Base-by-base conservation (phyloP, 2,329 filamentous ascomycete genomes). In the Fusarium sp. region DNA sequence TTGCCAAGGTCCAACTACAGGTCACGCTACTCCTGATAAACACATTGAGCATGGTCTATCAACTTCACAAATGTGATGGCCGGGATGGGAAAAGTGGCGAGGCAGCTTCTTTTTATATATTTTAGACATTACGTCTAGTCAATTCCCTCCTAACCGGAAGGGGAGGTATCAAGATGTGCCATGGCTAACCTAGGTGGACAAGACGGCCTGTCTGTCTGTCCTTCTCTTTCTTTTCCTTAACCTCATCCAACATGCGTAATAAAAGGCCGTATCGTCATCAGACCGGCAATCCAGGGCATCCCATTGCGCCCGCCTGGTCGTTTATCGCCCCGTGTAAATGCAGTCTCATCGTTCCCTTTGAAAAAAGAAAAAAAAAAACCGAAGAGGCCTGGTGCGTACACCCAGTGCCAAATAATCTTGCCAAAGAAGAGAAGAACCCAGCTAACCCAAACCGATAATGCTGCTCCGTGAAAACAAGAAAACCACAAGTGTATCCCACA, bases 41-140 rank as follows among this genome's bases (percentile, higher is more conserved):
- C 20, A 40, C 10, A 18, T 38, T 38, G 13, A 37, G 29, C 35
- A 18, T 38, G 5, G 34, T 24, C 22, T 5, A n/a, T 22, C 13
- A 24, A 18, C 37, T 59, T 64, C 18, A 56, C 34, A 13, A 27
- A 63, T 40, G 20, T 42, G 34, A 38, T 14, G 11, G 42, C 31
- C n/a, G 18, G 29, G 4, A 31, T 35, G 35, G 29, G 7, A n/a
- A 29, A 13, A 18, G 9, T 27, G 20, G 13, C 57, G 52, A 31
- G 38, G 31, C 5, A 47, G 35, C 14, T 52, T 52, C 66, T 42
- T 61, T 64, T 62, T 60, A 64, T 47, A 59, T 66, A 66, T 67
- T 72, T 66, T 58, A 78, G 75, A 77, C 75, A 76, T 78, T 76
- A 78, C 34, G 66, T 73, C 75, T 69, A 71, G 61, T 20, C 27